Evolutionary conservation across 176 grass and related monocot genomes (phyloP), one percentile per base, ranked within the genome.

Genomic region (Dendrocalamus sinicus): DNA sequence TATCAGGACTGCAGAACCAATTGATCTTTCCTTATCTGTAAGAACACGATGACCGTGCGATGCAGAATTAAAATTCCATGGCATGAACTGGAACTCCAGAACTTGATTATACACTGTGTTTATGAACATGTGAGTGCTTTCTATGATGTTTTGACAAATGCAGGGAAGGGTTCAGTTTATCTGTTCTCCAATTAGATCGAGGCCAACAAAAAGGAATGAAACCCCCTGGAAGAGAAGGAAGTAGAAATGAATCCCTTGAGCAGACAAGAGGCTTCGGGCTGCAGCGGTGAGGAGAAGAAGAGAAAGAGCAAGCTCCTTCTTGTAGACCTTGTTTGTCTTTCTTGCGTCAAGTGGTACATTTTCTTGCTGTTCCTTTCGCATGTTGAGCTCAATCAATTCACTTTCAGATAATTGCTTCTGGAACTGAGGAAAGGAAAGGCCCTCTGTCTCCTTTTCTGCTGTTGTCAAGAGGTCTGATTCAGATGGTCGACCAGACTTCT

Each of bases 161-260:
- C 19, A 68, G 12, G 71, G 15, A 5, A 52, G 19, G 17, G 43
- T 59, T 88, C 86, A 88, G n/a, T n/a, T 82, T 88, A 95, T 91
- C 61, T 95, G 94, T 81, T 95, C 91, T 9, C 94, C 94, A 9
- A 93, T 95, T 61, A 95, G 86, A 76, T 95, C 94, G 19, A 95
- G 91, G 62, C 94, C 94, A 30, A 93, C 94, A 20, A 89, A 61
- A 72, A 95, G 91, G 87, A 95, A 95, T 71, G 94, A 87, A 54
- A 89, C 45, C 9, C 93, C 94, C 66, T 95, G 91, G 85, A 95
- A 95, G 73, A 95, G 89, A 63, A 95, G 88, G 73, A 91, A 95
- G 70, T 95, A 95, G 79, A 95, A 95, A 90, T 95, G 94, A 88
- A 95, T 91, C 58, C 93, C 94, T 85, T 95, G 91, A 22, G 91